Percentiles rank a stretch among this genome's conserved stretches.
Evolutionary conservation across 1,284 basidiomycete genomes (phyloP).

Genomic region (Malassezia japonica): DNA sequence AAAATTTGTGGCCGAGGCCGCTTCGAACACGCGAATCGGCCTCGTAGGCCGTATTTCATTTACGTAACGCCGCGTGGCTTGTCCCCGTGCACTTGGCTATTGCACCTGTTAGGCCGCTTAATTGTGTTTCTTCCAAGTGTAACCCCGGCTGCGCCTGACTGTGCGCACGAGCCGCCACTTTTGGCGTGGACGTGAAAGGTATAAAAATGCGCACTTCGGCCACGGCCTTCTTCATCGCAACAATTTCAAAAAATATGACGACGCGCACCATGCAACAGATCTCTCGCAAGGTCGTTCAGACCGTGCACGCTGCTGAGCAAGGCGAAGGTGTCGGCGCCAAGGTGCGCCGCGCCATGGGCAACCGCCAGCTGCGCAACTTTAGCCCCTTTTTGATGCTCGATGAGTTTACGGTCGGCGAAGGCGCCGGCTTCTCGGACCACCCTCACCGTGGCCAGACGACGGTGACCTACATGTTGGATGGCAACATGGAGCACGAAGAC

Average conservation of each 20-base stretch:
- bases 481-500: slow-evolving; percentile 77
- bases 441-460: slow-evolving; percentile 56
- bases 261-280: slow-evolving; percentile 19
- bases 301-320: slow-evolving; percentile 68
- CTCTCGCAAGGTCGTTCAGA: slow-evolving; percentile 65
- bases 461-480: slow-evolving; percentile 75
- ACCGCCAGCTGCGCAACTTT: slow-evolving; percentile 63
- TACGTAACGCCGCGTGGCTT: no score
- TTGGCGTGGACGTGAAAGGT: no score
- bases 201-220: no score
- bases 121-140: no score
- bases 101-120: no score
- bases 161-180: no score
- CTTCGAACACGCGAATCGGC: no score
- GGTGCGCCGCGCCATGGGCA: slow-evolving; percentile 83
- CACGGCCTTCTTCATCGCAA: no score
- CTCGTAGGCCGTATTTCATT: no score
- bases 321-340: slow-evolving; percentile 77
- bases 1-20: no score
- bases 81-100: no score
- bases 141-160: no score
- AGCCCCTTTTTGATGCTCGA: slow-evolving; percentile 73
- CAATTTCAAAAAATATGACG: not conserved
- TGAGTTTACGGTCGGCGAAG: slow-evolving; percentile 52
- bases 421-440: slow-evolving; percentile 59